Conservation (phyloP, 2,329 filamentous ascomycete genomes). For the Xylariales sp. region DNA sequence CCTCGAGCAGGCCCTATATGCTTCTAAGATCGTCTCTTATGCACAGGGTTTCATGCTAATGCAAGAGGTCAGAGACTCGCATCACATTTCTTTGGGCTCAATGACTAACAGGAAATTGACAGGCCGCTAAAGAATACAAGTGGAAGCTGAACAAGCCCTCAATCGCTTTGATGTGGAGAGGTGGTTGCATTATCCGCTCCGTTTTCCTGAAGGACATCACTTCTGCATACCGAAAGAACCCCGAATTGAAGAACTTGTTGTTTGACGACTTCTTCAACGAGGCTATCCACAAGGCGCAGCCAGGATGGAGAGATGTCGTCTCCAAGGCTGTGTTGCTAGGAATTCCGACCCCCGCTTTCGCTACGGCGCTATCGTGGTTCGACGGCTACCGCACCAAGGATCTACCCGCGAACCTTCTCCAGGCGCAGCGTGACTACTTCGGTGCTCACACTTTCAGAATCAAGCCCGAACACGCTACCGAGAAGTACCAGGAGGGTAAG, state of each 20-base stretch:
- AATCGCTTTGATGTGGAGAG: constrained; percentile 99
- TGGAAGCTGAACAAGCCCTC: constrained; percentile 99
- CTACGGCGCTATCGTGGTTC: constrained; percentile 97
- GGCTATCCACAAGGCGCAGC: constrained; percentile 96
- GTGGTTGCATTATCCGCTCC: constrained; percentile 99
- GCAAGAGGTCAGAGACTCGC: constrained; percentile 77
- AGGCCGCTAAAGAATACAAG: constrained; percentile 93
- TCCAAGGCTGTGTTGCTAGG: constrained; percentile 92
- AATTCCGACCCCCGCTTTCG: constrained; percentile 96
- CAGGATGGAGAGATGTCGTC: constrained; percentile 90
- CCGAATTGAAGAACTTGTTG: constrained; percentile 95
- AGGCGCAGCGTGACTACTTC: constrained; percentile 99
- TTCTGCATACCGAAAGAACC: constrained; percentile 92
- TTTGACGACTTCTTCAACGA: constrained; percentile 99
- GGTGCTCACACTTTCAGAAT: constrained; percentile 91
- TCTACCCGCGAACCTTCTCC: constrained; percentile 96
- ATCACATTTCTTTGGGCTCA: neutral
- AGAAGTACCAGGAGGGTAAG: constrained; percentile 84
- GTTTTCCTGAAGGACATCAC: constrained; percentile 99
- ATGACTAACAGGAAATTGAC: constrained; percentile 32
- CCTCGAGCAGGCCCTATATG: constrained; percentile 98
- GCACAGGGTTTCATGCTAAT: constrained; percentile 99
- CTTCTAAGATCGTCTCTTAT: constrained; percentile 99
- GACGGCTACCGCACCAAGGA: constrained; percentile 98
- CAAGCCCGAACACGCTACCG: constrained; percentile 82